Percentiles rank a stretch among this genome's conserved stretches.
Evolutionary conservation across 164 flowering plant species (phyloP).

Genomic region (Magnolia officinalis): DNA sequence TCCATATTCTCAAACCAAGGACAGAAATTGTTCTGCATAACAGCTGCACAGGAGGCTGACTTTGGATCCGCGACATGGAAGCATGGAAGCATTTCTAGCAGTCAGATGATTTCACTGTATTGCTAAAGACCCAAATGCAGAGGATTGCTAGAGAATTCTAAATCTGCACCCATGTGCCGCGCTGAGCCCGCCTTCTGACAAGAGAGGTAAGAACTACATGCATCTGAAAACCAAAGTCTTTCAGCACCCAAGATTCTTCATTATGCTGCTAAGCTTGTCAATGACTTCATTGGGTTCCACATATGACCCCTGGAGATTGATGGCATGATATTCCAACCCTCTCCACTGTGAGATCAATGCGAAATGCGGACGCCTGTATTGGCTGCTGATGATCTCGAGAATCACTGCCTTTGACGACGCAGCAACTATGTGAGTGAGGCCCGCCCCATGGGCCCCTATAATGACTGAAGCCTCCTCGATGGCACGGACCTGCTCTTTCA

Average conservation of each 20-base stretch:
- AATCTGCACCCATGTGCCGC: neutral
- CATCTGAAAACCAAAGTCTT: neutral
- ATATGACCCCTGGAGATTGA: slow-evolving; percentile 61
- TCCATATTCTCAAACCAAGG: neutral
- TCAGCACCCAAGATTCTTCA: slow-evolving; percentile 65
- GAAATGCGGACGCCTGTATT: slow-evolving; percentile 89
- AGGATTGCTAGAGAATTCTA: neutral
- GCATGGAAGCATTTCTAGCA: too few relatives aligned
- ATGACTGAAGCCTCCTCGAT: slow-evolving; percentile 92
- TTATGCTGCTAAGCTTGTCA: slow-evolving; percentile 44
- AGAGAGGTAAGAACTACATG: neutral
- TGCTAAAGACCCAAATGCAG: neutral
- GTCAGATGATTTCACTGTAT: neutral
- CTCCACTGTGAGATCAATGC: slow-evolving; percentile 73
- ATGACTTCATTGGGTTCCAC: slow-evolving; percentile 62
- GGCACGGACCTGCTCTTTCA: slow-evolving; percentile 88
- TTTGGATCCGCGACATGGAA: too few relatives aligned
- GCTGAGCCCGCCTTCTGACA: neutral
- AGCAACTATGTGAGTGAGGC: slow-evolving; percentile 85
- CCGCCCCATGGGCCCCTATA: slow-evolving; percentile 99
- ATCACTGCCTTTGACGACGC: slow-evolving; percentile 67
- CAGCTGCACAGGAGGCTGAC: too few relatives aligned
- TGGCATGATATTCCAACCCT: slow-evolving; percentile 81
- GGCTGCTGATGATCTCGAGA: slow-evolving; percentile 78
- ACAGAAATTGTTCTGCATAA: too few relatives aligned